Percentiles rank a stretch among this genome's conserved stretches.
phyloP scores from a whole-genome alignment of 1,284 basidiomycete genomes.

The Peniophora sp. region DNA sequence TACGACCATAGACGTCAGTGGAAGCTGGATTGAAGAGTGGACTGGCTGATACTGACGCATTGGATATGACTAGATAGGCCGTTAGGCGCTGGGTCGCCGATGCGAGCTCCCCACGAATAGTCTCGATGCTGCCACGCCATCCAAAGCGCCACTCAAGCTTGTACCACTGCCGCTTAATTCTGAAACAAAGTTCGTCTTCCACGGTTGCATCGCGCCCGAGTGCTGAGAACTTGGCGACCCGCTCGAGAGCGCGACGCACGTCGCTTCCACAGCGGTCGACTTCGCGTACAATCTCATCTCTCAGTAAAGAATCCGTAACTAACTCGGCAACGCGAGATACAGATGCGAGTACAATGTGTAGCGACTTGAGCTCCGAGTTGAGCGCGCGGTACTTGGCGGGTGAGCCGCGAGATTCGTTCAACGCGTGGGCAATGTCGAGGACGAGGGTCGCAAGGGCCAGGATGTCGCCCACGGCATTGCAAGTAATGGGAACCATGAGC shows the following conservation, averaged over 20 bases:
- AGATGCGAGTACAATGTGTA: not conserved
- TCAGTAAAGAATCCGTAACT: not conserved
- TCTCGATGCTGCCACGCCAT: not conserved
- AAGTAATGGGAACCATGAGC: constrained; percentile 4
- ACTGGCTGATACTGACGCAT: not conserved
- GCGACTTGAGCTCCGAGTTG: not conserved
- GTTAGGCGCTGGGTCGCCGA: not conserved
- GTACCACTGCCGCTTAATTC: not conserved
- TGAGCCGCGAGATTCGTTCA: constrained; percentile 1
- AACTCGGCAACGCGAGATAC: not conserved
- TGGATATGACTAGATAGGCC: not conserved
- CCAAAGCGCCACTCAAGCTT: not conserved
- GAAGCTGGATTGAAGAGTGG: not conserved
- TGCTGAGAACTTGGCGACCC: not conserved
- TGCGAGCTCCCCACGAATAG: not conserved
- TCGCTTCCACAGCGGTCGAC: not conserved
- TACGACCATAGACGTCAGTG: not conserved
- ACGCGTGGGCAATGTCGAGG: not conserved
- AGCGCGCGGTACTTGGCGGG: not conserved
- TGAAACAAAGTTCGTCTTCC: not conserved
- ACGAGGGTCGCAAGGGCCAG: not conserved
- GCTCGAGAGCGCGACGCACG: not conserved
- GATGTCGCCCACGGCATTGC: constrained; percentile 4
- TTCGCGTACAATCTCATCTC: not conserved
- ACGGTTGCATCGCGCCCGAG: not conserved